A percentile compares a stretch with the other conserved stretches of the same genome.
phyloP scores from a whole-genome alignment of 345 rosid genomes.

The Punica granatum region DNA sequence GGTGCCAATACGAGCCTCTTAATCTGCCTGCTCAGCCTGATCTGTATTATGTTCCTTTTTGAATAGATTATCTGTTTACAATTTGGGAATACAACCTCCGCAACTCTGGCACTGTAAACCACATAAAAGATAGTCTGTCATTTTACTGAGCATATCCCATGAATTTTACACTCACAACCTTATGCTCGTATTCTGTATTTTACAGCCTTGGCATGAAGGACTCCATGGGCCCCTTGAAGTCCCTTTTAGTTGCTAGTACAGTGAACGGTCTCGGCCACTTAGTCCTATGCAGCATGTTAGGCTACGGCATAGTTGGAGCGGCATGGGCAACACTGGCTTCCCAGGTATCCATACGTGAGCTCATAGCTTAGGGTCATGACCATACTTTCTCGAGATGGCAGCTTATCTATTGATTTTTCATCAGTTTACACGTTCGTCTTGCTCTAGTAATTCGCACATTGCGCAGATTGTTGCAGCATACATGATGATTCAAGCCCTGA shows the following conservation, averaged over 20 bases:
- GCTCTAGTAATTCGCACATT: slow-evolving; percentile 1
- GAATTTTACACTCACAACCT: background rate
- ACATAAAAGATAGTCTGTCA: background rate
- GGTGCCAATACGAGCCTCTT: slow-evolving; percentile 27
- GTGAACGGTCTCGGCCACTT: slow-evolving; percentile 77
- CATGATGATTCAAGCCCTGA: slow-evolving; percentile 82
- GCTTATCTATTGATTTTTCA: background rate
- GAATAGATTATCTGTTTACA: background rate
- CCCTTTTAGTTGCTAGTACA: slow-evolving; percentile 70
- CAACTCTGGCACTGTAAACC: background rate
- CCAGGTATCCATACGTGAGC: slow-evolving; percentile 39
- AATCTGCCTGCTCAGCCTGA: background rate
- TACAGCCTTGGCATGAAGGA: slow-evolving; percentile 95
- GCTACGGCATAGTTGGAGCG: slow-evolving; percentile 87
- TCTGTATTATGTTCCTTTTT: background rate
- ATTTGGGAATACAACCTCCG: background rate
- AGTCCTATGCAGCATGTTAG: slow-evolving; percentile 66
- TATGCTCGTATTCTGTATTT: slow-evolving; percentile 4
- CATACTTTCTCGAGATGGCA: background rate
- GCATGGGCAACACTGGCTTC: slow-evolving; percentile 92
- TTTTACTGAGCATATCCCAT: background rate
- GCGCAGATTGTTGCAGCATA: slow-evolving; percentile 72
- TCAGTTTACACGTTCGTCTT: background rate
- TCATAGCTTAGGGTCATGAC: background rate
- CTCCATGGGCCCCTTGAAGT: slow-evolving; percentile 88